phyloP scores from a whole-genome alignment of 192 early-diverging fungal species.

The Thamnidium elegans region DNA sequence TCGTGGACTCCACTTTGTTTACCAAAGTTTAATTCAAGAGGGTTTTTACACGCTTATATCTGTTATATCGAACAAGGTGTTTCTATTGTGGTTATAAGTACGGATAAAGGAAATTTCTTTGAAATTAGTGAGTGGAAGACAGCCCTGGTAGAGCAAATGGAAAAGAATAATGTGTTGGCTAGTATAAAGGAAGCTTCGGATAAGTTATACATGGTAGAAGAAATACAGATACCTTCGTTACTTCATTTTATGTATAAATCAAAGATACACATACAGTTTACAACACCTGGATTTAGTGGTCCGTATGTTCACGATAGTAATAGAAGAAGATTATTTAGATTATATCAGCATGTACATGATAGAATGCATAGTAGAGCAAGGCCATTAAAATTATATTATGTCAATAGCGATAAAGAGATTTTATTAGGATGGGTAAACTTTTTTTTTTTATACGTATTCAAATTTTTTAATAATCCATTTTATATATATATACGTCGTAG shows the following conservation, averaged over 20 bases:
- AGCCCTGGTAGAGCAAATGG: conserved; percentile 58
- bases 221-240: conserved; percentile 60
- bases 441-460: neutral
- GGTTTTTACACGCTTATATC: conserved; percentile 87
- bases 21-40: conserved; percentile 84
- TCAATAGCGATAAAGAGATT: conserved; percentile 47
- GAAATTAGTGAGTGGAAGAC: conserved; percentile 68
- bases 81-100: conserved; percentile 71
- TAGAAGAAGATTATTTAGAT: conserved; percentile 51
- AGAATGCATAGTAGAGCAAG: conserved; percentile 51
- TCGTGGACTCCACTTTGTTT: conserved; percentile 94
- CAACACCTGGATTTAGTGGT: conserved; percentile 54
- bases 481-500: conserved; percentile 26
- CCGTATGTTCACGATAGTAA: conserved; percentile 57
- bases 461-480: neutral
- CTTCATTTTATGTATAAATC: conserved; percentile 76
- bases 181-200: conserved; percentile 46
- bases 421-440: conserved; percentile 63
- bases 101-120: conserved; percentile 83
- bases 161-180: conserved; percentile 24
- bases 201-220: conserved; percentile 50
- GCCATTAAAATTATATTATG: conserved; percentile 54
- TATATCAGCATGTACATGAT: conserved; percentile 60
- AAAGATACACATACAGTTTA: conserved; percentile 61
- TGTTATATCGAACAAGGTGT: conserved; percentile 73